A percentile compares a stretch with the other conserved stretches of the same genome.
Conservation (phyloP, 495 filamentous ascomycete genomes). For the Oidiodendron maius region DNA sequence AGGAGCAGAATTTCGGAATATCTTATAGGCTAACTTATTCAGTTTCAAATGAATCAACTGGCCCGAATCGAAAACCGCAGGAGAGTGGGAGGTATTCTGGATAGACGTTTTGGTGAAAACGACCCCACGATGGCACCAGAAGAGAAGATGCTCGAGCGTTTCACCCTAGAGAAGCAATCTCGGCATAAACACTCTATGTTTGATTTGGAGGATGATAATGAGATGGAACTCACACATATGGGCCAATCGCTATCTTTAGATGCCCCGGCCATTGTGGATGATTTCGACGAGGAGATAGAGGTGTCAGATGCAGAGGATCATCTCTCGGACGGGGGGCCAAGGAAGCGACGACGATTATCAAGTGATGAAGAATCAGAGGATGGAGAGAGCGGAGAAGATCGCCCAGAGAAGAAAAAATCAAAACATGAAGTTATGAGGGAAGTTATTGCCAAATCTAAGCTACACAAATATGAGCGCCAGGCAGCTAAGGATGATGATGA, state of each 20-base stretch:
- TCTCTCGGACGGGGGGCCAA: constrained; percentile 36
- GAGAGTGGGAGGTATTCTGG: constrained; percentile 86
- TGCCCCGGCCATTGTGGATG: constrained; percentile 51
- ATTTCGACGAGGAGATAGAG: constrained; percentile 63
- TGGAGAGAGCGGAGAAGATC: constrained; percentile 38
- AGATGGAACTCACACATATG: constrained; percentile 72
- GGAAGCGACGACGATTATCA: constrained; percentile 53
- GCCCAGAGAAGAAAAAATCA: constrained; percentile 78
- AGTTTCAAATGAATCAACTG: constrained; percentile 75
- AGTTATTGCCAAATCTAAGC: constrained; percentile 94
- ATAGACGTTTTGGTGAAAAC: constrained; percentile 93
- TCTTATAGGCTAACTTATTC: constrained; percentile 6
- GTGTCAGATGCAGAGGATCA: constrained; percentile 52
- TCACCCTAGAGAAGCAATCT: constrained; percentile 74
- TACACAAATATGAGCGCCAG: constrained; percentile 89
- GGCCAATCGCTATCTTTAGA: constrained; percentile 65
- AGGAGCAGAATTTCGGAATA: too few species aligned
- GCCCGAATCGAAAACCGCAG: constrained; percentile 71
- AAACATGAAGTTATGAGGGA: constrained; percentile 97
- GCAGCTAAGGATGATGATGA: constrained; percentile 90
- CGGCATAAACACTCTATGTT: constrained; percentile 73
- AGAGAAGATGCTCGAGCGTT: constrained; percentile 87
- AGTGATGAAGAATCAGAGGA: constrained; percentile 35
- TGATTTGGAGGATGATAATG: constrained; percentile 77
- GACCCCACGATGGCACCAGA: constrained; percentile 91